Evolutionary conservation across 306 rosid genomes (phyloP).

Genomic region (Cyclanthera cordifolia): DNA sequence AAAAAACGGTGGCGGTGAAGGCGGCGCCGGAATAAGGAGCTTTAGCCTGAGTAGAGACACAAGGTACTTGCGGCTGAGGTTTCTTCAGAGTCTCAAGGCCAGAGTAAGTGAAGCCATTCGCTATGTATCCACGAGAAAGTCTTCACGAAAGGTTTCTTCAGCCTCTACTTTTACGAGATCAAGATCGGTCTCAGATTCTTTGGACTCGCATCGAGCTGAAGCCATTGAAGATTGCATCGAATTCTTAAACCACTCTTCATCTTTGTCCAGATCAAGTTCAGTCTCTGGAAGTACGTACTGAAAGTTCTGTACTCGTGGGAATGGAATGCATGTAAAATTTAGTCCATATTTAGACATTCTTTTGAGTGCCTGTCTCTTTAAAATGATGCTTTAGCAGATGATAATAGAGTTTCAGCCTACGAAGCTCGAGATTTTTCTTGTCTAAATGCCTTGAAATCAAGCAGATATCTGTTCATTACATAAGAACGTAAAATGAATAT

Average conservation of each 20-base stretch:
- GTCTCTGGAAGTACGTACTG: constrained; percentile 22
- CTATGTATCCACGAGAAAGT: constrained; percentile 35
- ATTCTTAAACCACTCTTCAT: constrained; percentile 37
- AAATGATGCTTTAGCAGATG: constrained; percentile 5
- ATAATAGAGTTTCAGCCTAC: constrained; percentile 12
- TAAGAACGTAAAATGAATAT: background rate
- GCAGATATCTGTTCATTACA: constrained; percentile 3
- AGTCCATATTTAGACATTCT: constrained; percentile 8
- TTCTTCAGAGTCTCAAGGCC: constrained; percentile 46
- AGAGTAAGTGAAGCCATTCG: constrained; percentile 49
- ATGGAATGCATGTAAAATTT: constrained; percentile 7
- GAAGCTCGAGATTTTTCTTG: background rate
- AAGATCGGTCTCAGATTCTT: constrained; percentile 28
- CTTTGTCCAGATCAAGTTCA: constrained; percentile 50
- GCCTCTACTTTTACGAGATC: constrained; percentile 46
- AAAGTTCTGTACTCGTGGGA: background rate
- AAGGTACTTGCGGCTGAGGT: constrained; percentile 34
- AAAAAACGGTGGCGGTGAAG: constrained; percentile 16
- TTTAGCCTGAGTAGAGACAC: constrained; percentile 35
- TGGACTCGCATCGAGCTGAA: constrained; percentile 20
- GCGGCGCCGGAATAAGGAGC: constrained; percentile 32
- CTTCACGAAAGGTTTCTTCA: constrained; percentile 63
- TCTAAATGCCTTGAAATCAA: background rate
- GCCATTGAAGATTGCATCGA: constrained; percentile 19
- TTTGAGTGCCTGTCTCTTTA: constrained; percentile 12